These are phyloP conservation scores for Globisporangium spinosum DNA, from an alignment of 352 stramenopile genomes.

Conservation along the genomic window DNA sequence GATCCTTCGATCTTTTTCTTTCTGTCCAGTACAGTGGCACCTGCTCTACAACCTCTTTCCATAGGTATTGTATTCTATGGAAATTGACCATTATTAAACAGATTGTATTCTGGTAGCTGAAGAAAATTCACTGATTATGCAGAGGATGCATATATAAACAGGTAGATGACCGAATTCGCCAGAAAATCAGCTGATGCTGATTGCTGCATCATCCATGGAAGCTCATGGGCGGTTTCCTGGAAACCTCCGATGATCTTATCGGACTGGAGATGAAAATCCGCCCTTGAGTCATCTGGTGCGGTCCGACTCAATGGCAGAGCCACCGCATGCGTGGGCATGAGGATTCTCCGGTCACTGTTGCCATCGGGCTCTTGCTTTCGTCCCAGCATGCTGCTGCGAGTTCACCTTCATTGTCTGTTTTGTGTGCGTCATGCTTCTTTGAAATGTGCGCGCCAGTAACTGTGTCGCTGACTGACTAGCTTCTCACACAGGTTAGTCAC, in stretches of 20 bases:
- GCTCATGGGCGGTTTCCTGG: background rate
- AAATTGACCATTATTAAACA: background rate
- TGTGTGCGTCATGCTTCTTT: background rate
- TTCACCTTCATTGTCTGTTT: background rate
- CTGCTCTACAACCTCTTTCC: background rate
- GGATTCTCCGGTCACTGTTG: background rate
- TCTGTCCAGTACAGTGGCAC: background rate
- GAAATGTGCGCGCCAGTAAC: background rate
- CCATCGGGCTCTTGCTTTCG: background rate
- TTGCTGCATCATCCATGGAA: background rate
- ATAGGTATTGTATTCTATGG: background rate
- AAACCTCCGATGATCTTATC: constrained; percentile 2
- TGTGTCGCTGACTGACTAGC: background rate
- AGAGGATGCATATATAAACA: background rate
- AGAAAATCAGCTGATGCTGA: background rate
- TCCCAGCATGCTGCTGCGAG: background rate
- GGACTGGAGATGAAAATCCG: background rate
- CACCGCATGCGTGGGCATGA: background rate
- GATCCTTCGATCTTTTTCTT: constrained; percentile 6
- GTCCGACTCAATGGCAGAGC: background rate
- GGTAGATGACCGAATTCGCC: background rate
- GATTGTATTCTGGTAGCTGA: background rate
- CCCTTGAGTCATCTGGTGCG: background rate
- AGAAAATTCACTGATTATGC: background rate
- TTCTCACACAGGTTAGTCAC: background rate